Evolutionary conservation across 768 basidiomycete species (phyloP).

Genomic region (Hydnomerulius pinastri): DNA sequence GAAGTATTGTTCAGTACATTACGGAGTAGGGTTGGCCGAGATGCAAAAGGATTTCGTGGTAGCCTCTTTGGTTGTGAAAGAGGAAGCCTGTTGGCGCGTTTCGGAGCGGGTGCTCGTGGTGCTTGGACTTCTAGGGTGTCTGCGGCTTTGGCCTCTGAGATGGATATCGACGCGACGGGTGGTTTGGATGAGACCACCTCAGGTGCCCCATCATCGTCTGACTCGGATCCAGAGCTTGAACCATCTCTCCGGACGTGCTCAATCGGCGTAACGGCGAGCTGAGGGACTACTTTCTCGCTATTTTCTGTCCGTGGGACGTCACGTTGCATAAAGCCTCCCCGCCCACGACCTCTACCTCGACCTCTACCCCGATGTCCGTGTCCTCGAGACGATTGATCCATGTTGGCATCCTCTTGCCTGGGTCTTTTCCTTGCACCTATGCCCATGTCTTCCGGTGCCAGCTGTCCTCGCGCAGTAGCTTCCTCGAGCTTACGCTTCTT

Average conservation of each 20-base stretch:
- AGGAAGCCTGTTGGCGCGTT: constrained; percentile 24
- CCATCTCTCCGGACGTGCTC: constrained; percentile 5
- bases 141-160: constrained; percentile 9
- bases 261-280: background rate
- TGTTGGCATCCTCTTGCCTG: constrained; percentile 25
- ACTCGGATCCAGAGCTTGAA: constrained; percentile 24
- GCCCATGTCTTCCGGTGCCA: constrained; percentile 49
- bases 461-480: constrained; percentile 78
- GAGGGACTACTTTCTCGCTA: background rate
- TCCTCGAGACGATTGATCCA: constrained; percentile 1
- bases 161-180: constrained; percentile 8
- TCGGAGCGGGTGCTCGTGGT: constrained; percentile 4
- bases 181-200: constrained; percentile 61
- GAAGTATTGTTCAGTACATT: constrained; percentile 53
- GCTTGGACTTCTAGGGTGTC: constrained; percentile 6
- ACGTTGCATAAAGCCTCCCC: constrained; percentile 4
- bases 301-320: background rate
- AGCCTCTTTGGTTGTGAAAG: constrained; percentile 49
- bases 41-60: constrained; percentile 63
- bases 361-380: constrained; percentile 27
- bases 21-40: constrained; percentile 71
- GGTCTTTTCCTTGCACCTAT: constrained; percentile 45
- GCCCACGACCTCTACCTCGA: constrained; percentile 31
- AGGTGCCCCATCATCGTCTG: constrained; percentile 49
- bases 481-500: constrained; percentile 81